Conservation (phyloP, 208 protist species). For the Leishmania gerbilli region DNA sequence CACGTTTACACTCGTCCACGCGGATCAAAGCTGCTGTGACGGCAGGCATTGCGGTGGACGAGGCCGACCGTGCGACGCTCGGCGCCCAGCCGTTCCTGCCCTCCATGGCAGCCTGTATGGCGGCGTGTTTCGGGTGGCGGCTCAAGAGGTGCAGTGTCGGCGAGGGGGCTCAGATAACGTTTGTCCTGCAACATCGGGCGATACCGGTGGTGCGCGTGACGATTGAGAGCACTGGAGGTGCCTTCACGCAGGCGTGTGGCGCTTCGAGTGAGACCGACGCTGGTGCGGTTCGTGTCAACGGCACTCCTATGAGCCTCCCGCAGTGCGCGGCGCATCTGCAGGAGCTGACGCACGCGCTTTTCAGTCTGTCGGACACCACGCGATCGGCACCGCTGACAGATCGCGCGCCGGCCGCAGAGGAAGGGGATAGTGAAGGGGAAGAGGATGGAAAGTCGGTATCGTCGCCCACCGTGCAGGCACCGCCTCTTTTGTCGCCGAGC, state of each 20-base stretch:
- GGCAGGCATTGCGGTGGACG: neutral
- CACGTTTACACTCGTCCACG: neutral
- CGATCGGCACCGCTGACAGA: neutral
- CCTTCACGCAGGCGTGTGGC: neutral
- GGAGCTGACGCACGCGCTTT: neutral
- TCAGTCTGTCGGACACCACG: neutral
- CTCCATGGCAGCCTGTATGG: conserved; percentile 18
- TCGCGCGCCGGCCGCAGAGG: neutral
- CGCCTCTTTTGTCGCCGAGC: conserved; percentile 3
- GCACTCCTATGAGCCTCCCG: conserved; percentile 3
- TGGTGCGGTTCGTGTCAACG: conserved; percentile 4
- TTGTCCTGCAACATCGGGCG: conserved; percentile 11
- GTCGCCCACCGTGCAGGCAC: conserved; percentile 1
- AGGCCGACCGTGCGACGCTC: neutral
- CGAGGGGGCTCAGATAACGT: conserved; percentile 3
- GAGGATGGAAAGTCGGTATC: neutral
- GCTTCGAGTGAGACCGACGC: neutral
- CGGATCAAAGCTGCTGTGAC: neutral
- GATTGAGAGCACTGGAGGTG: neutral
- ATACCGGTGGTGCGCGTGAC: neutral
- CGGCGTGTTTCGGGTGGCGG: conserved; percentile 28
- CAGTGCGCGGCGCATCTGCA: conserved; percentile 13
- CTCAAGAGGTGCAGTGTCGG: conserved; percentile 6
- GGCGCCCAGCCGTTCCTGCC: neutral
- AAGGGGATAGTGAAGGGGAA: neutral